Base-by-base conservation (phyloP, 2,329 filamentous ascomycete species). In the Microdochium nivale region DNA sequence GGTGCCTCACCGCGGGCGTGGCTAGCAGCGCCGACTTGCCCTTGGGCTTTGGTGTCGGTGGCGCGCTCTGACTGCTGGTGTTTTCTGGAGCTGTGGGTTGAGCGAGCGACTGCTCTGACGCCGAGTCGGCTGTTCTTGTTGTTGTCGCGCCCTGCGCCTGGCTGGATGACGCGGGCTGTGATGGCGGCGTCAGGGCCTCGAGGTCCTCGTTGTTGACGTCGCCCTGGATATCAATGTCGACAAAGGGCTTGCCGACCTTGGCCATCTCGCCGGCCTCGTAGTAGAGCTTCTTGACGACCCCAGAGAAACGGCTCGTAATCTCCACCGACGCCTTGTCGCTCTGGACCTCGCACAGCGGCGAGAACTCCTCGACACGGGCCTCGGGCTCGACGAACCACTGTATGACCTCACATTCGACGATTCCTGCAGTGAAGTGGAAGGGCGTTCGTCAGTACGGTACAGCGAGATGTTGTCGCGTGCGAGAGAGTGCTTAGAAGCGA, bases 301-400 rank as follows among this genome's bases (percentile, higher is more conserved):
- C 94, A 53, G 91, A 84, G 69, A 96, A 99, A 51, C 94, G 86
- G 62, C 91, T 96, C 37, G 94, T 97, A 60, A 99, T 99, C 78
- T 97, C 80, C 23, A 85, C 81, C 1, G 83, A 82, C 49, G 94
- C 94, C 70, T 99, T 99, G 73, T 99, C 94, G 62, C 91, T 96
- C 68, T 97, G 94, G 46, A 99, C 95, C 73, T 99, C 94, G 72
- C 94, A 99, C 47, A 99, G 79, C 54, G 92, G 94, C 60, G 95
- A 94, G 79, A 96, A 99, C 74, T 99, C 92, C 73, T 99, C 91
- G 61, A 99, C 91, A 53, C 88, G 85, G 33, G 94, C 94, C 53
- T 91, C 92, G 49, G 95, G 90, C 71, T 96, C 87, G 58, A 99
- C 92, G 67, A 97, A 99, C 94, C 94, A 99, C 75, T 99, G 94